These are phyloP conservation scores for Skeletonema marinoi DNA, from an alignment of 108 stramenopile genomes.

Conservation along the genomic window DNA sequence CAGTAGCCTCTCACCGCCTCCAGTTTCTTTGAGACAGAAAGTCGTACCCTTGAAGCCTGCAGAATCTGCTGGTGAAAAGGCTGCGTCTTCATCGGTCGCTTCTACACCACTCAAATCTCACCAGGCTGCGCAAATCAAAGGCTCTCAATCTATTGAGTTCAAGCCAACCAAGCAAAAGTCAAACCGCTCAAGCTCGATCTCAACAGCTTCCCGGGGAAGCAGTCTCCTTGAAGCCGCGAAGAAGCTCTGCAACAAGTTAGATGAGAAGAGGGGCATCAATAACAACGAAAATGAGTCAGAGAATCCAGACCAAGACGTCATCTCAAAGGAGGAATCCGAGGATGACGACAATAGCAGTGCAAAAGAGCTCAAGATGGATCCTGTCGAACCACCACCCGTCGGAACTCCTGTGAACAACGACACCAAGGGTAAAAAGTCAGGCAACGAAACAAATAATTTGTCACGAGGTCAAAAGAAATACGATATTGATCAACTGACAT, in stretches of 20 bases:
- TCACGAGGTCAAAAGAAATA: neutral
- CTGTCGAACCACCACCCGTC: neutral
- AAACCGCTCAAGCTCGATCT: neutral
- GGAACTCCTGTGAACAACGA: neutral
- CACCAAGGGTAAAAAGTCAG: neutral
- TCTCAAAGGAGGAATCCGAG: conserved; percentile 7
- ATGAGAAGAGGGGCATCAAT: conserved; percentile 27
- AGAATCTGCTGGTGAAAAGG: neutral
- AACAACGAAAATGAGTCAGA: neutral
- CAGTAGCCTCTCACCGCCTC: neutral
- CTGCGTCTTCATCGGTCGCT: neutral
- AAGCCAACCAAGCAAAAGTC: neutral
- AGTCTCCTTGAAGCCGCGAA: conserved; percentile 48
- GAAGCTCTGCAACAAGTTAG: conserved; percentile 39
- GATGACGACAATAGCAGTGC: conserved; percentile 12
- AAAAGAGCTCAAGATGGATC: conserved; percentile 2
- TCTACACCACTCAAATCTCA: neutral
- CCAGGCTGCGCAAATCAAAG: neutral
- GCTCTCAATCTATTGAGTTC: neutral
- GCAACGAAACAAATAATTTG: neutral
- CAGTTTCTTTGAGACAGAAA: too few species aligned
- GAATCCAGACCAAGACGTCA: conserved; percentile 15
- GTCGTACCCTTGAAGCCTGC: neutral
- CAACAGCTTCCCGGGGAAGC: conserved; percentile 25
- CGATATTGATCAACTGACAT: conserved; percentile 44